phyloP scores from a whole-genome alignment of 495 filamentous ascomycete species.

The Filosporella fistucella region DNA sequence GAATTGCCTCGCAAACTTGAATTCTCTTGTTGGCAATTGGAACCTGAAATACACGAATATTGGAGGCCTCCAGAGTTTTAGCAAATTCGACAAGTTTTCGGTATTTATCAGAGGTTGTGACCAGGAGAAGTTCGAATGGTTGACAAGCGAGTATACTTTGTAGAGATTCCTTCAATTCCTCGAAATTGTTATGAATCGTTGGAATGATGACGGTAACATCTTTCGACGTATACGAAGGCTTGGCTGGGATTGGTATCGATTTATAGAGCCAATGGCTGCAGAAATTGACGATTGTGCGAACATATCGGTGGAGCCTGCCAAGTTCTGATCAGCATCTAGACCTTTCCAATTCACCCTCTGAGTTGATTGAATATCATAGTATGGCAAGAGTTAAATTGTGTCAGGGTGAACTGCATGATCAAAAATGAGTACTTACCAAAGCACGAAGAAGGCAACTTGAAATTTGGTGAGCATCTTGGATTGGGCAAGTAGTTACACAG shows the following conservation, averaged over 20 bases:
- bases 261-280: conserved; percentile 60
- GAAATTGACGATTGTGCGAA: conserved; percentile 62
- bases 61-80: conserved; percentile 51
- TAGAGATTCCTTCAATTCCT: conserved; percentile 45
- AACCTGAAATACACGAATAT: conserved; percentile 50
- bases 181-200: conserved; percentile 54
- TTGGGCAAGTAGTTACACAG: too few relatives aligned
- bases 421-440: conserved; percentile 3
- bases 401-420: too few relatives aligned
- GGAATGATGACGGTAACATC: conserved; percentile 76
- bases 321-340: too few relatives aligned
- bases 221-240: conserved; percentile 57
- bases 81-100: conserved; percentile 38
- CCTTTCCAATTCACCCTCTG: too few relatives aligned
- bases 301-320: conserved; percentile 41
- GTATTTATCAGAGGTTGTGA: conserved; percentile 50
- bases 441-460: background rate
- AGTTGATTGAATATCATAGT: too few relatives aligned
- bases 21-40: conserved; percentile 74
- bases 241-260: conserved; percentile 56
- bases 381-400: too few relatives aligned
- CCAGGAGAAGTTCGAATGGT: conserved; percentile 47
- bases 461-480: background rate
- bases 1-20: conserved; percentile 78
- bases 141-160: conserved; percentile 50